Percentiles rank a stretch among this genome's conserved stretches.
Conservation (phyloP, 2,329 filamentous ascomycete species). For the Neofusicoccum kwambonambiense region DNA sequence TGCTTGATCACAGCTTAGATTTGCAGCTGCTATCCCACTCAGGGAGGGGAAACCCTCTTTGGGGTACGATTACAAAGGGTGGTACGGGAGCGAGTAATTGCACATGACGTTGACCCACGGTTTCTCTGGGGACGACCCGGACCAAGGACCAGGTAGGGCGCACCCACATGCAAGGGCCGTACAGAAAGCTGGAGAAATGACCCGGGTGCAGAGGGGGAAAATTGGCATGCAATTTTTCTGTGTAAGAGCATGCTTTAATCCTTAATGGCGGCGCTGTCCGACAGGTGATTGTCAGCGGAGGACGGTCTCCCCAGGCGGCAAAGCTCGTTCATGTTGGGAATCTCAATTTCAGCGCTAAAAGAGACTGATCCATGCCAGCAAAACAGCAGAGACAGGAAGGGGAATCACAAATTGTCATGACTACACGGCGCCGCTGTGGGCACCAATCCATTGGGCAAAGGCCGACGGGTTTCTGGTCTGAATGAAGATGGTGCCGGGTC, state of each 20-base stretch:
- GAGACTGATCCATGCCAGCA: background rate
- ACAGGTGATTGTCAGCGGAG: no score
- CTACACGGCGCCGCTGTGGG: background rate
- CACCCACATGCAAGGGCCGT: background rate
- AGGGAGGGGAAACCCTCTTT: no score
- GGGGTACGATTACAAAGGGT: no score
- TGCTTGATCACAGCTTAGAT: no score
- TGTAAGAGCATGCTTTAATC: no score
- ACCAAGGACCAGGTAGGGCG: background rate
- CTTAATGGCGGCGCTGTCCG: no score
- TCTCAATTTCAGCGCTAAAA: conserved; percentile 2
- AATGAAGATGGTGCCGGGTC: conserved; percentile 85
- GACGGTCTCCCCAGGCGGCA: no score
- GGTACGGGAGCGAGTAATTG: no score
- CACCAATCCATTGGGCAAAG: conserved; percentile 55
- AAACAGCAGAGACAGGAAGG: background rate
- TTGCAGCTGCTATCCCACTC: no score
- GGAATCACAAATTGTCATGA: background rate
- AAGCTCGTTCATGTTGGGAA: background rate
- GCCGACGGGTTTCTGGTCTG: conserved; percentile 83
- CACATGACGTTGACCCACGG: background rate
- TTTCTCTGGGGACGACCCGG: background rate
- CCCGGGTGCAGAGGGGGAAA: no score
- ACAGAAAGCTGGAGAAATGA: background rate
- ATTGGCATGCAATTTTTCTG: no score